Evolutionary conservation across 495 filamentous ascomycete genomes (phyloP), one percentile per base, ranked within the genome.

Genomic region (Tuber calosporum): DNA sequence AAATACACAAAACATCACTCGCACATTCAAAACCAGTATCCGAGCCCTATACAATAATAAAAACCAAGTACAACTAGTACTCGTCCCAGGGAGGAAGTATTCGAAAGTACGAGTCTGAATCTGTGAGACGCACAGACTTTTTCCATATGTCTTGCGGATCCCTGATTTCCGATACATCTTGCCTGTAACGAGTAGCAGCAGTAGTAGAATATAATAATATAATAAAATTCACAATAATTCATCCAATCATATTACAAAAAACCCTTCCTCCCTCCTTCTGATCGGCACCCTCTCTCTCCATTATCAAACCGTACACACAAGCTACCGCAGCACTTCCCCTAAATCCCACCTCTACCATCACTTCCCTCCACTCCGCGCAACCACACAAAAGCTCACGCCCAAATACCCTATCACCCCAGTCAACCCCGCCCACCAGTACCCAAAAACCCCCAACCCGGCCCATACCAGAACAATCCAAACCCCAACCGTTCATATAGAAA

Each of bases 401-500:
- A 58, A 26, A 58, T 58, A 26, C 22, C 45, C 45, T 22, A 43
- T 13, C 45, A 53, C 1, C 48, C 48, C 48, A 58, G 11, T 11
- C 48, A 30, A 58, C n/a, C 48, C 48, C 17, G 11, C 48, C 48
- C 5, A 58, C n/a, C 48, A 1, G 17, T 30, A 34, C 53, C 53
- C 53, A 62, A 58, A 34, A 58, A 2, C 53, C 53, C 53, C 26
- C 26, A 26, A 26, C 15, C 53, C 26, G 4, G 15, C 17, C 53
- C 53, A 26, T 30, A 26, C 8, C 48, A 62, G 53, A 62, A 53
- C n/a, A 58, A 58, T 26, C 53, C 11, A 30, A 34, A 3, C n/a
- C 53, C 53, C 53, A 30, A 62, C 26, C 53, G 30, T 62, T 11
- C 53, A 30, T 66, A 58, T 42, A 78, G 71, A 70, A 66, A n/a